A percentile compares a stretch with the other conserved stretches of the same genome.
Evolutionary conservation across 345 rosid genomes (phyloP).

Genomic region (Populus ilicifolia): DNA sequence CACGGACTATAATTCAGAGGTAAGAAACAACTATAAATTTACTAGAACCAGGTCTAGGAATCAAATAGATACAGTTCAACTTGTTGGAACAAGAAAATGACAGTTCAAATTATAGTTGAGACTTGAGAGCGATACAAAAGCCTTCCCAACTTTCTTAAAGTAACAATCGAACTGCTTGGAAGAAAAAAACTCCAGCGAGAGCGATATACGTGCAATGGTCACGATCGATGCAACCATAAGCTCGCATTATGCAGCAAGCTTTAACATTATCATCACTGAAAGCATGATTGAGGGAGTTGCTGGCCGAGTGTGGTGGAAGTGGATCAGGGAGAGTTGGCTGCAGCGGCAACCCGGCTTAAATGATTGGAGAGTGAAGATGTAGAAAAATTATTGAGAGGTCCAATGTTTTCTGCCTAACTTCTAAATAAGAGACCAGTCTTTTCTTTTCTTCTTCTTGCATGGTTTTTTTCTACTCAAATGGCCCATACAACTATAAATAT

Average conservation of each 20-base stretch:
- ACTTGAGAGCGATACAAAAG: too few species aligned
- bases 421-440: not conserved
- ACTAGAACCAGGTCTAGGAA: too few species aligned
- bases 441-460: not conserved
- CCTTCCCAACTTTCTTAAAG: too few species aligned
- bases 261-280: conserved; percentile 22
- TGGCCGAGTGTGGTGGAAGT: conserved; percentile 8
- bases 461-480: not conserved
- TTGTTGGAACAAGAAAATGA: too few species aligned
- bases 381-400: not conserved
- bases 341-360: not conserved
- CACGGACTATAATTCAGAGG: too few species aligned
- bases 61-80: too few species aligned
- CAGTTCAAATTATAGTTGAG: too few species aligned
- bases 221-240: not conserved
- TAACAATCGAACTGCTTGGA: too few species aligned
- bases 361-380: not conserved
- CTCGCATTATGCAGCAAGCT: conserved; percentile 22
- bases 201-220: not conserved
- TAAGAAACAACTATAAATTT: too few species aligned
- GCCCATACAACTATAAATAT: not conserved
- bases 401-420: not conserved
- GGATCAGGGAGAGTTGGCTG: not conserved
- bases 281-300: conserved; percentile 17
- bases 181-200: too few species aligned